Base-by-base conservation (phyloP, 176 grass and related monocot species). In the Tillandsia leiboldiana region DNA sequence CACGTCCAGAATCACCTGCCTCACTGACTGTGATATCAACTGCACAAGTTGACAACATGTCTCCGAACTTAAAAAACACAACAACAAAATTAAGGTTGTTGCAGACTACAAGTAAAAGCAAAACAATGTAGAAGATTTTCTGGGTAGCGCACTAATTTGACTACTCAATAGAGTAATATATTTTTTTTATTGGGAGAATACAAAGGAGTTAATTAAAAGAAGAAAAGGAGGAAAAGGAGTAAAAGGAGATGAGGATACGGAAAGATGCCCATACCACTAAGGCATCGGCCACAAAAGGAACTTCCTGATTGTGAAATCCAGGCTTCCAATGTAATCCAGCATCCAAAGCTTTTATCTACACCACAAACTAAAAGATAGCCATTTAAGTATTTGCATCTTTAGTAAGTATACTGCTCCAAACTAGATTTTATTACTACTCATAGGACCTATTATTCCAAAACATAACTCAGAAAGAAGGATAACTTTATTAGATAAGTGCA, bases 1-100 rank as follows among this genome's bases (percentile, higher is more conserved):
- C 23, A 87, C 68, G 80, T 97, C 93, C 47, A 97, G 53, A 81
- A 97, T 87, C 61, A 97, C 89, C 66, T 87, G 89, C 71, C 69
- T 78, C 71, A 87, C 79, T 7, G 84, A 85, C 22, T 81, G 69
- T 42, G 94, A 77, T 70, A 87, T 83, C 71, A 90, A 64, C 93
- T 92, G 70, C 66, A 73, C 14, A 27, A 83, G 11, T 59, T 15
- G 8, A 66, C 13, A 49, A 81, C 83, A 73, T 0, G 15, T 42
- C 64, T 27, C 66, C 49, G 51, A 62, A 53, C 72, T 24, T 3
- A 48, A 13, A 18, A 54, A 66, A 56, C 29, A 15, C 26, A 67
- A 42, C 33, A 42, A 0, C 33, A 42, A 42, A 42, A 42, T 42
- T 42, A 42, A 42, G 33, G 33, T 42, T 42, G 33, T 42, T 42